Conservation (phyloP, 2,329 filamentous ascomycete species). For the Daldinia eschscholtzii region DNA sequence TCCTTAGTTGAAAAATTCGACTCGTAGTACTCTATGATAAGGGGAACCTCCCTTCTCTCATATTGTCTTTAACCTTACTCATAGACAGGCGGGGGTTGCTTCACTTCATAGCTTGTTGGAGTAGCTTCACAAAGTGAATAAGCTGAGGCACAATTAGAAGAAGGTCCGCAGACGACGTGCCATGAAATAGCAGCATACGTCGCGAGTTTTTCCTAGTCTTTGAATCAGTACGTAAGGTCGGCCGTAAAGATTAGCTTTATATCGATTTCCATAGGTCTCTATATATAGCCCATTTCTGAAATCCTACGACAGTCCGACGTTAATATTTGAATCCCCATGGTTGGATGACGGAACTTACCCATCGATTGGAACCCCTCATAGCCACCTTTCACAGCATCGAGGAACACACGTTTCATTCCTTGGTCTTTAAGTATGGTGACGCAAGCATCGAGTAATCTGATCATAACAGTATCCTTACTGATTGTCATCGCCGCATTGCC, state of each 20-base stretch:
- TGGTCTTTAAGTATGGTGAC: constrained; percentile 60
- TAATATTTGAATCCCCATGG: constrained; percentile 33
- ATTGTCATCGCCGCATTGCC: constrained; percentile 59
- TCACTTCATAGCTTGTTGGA: constrained; percentile 10
- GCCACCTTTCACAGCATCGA: constrained; percentile 67
- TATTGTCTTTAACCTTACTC: constrained; percentile 20
- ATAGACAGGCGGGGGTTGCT: constrained; percentile 6
- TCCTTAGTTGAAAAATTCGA: constrained; percentile 17
- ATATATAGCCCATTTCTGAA: constrained; percentile 70
- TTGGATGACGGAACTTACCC: constrained; percentile 57
- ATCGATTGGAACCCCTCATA: constrained; percentile 64
- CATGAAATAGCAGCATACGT: constrained; percentile 6
- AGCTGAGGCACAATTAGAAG: constrained; percentile 12
- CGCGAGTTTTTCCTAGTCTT: constrained; percentile 19
- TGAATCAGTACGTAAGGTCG: constrained; percentile 6
- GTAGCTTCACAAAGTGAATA: constrained; percentile 9
- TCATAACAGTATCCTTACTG: constrained; percentile 63
- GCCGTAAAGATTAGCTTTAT: constrained; percentile 41
- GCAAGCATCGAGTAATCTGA: constrained; percentile 67
- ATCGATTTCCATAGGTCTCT: constrained; percentile 65
- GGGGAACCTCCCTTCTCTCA: constrained; percentile 16
- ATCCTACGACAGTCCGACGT: constrained; percentile 57
- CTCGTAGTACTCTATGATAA: constrained; percentile 12
- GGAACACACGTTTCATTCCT: constrained; percentile 67
- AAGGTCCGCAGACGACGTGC: not conserved